Evolutionary conservation across 129 eudicot species (phyloP).

Genomic region (Flaveria ramosissima): DNA sequence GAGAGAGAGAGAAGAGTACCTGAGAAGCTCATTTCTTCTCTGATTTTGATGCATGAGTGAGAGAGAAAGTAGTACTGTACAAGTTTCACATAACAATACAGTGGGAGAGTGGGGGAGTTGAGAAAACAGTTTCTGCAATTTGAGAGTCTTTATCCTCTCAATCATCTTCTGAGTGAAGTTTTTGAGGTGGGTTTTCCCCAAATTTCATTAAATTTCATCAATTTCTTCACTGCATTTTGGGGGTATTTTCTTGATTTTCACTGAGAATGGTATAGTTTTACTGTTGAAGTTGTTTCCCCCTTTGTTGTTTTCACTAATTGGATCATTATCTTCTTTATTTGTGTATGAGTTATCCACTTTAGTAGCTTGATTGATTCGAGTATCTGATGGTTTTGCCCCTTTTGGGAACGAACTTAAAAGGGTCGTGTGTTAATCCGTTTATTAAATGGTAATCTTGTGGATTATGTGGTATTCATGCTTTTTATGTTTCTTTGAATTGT

Average conservation of each 20-base stretch:
- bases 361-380: slow-evolving; percentile 16
- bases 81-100: slow-evolving; percentile 42
- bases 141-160: slow-evolving; percentile 33
- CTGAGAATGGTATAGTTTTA: too few relatives aligned
- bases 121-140: slow-evolving; percentile 41
- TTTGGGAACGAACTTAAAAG: too few relatives aligned
- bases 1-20: slow-evolving; percentile 20
- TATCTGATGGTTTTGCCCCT: too few relatives aligned
- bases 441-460: too few relatives aligned
- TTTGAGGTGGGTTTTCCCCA: slow-evolving; percentile 43
- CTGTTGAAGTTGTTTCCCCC: too few relatives aligned
- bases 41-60: slow-evolving; percentile 68
- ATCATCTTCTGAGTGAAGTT: slow-evolving; percentile 9
- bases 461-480: too few relatives aligned
- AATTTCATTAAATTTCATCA: background rate
- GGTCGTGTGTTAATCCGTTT: too few relatives aligned
- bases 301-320: too few relatives aligned
- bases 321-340: background rate
- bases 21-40: slow-evolving; percentile 73
- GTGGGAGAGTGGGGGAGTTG: slow-evolving; percentile 33
- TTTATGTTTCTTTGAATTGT: background rate
- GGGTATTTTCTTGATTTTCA: slow-evolving; percentile 1
- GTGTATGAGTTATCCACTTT: slow-evolving; percentile 11
- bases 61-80: slow-evolving; percentile 45
- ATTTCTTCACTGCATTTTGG: slow-evolving; percentile 27